Evolutionary conservation across 176 grass and related monocot species (phyloP), one percentile per base, ranked within the genome.

Genomic region (Phragmites australis): DNA sequence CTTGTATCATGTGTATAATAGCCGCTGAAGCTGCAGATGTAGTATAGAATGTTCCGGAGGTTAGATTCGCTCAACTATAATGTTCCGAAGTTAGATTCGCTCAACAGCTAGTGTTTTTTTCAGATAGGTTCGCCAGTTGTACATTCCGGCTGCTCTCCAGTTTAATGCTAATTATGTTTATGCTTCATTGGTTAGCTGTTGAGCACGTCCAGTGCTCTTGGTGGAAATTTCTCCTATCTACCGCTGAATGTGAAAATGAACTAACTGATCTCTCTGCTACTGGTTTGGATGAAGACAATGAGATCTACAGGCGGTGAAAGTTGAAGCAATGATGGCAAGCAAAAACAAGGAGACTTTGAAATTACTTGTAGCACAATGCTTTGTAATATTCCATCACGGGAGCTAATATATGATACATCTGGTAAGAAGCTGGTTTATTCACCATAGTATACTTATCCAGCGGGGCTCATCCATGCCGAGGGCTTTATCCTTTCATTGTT

Each of bases 1-100:
- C 30, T 22, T 81, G 87, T 85, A 81, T 61, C 69, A 71, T 81
- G 68, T 76, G 88, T 89, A 75, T 58, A 54, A 70, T 79, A 79
- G 76, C 56, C 5, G 30, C 55, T 34, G 56, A 72, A 19, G 83
- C 78, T 78, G 78, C 78, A 72, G 74, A 30, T 66, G 57, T 89
- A 50, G 78, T 81, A 82, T 86, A 77, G 47, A 84, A 72, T 89
- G 65, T 72, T 17, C 60, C 55, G 53, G 77, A 68, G 44, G 69
- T 87, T 88, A 72, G 68, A 44, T 30, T 81, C 21, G 25, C 1
- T 55, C 5, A 29, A 43, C 62, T 77, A 30, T 47, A 32, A 43
- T 59, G 77, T 72, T 18, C 68, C 37, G 9, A 23, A 17, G 21
- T 65, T 64, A 40, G 65, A 43, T 55, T 42, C 16, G 16, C 10